Base-by-base conservation (phyloP, 306 rosid genomes). In the Medicago lupulina region DNA sequence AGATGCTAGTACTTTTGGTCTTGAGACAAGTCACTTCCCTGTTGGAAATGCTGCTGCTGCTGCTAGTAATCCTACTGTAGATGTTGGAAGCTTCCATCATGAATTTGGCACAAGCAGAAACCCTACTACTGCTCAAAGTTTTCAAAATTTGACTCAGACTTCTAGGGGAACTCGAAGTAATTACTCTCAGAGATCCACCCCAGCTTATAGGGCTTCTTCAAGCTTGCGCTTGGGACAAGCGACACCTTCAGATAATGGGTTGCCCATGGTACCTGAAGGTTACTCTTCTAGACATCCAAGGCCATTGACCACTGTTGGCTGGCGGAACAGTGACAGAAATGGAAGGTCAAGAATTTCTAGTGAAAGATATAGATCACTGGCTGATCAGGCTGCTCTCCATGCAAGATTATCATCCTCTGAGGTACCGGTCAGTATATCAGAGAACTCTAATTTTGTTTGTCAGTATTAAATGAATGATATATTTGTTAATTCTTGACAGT, bases 281-380 rank as follows among this genome's bases (percentile, higher is more conserved):
- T 86, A 86, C 81, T 8, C 89, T 43, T 70, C 86, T 21, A 85
- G 97, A 81, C 88, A 87, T 79, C 85, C 88, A 61, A 81, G 96
- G 82, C 83, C 92, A 17, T 70, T 80, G 78, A 60, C 85, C 73
- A 53, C 76, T 18, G 41, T 54, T 51, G 89, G 90, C 60, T 88
- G 93, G 93, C 86, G 86, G 57, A 83, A 83, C 34, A 78, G 85
- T 63, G 97, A 90, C 16, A 79, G 96, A 79, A 84, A 74, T 61
- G 89, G 96, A 78, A 87, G 96, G 81, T 82, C 92, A 41, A 88
- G 97, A 86, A 79, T 88, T 76, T 84, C 88, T 16, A 65, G 77
- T 21, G 88, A 84, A 36, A 85, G 93, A 79, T 84, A 88, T 79
- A 80, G 88, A 38, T 36, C 88, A 10, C 71, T 87, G 79, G 64